phyloP scores from a whole-genome alignment of 306 rosid genomes.

The Pterocarpus macrocarpus region DNA sequence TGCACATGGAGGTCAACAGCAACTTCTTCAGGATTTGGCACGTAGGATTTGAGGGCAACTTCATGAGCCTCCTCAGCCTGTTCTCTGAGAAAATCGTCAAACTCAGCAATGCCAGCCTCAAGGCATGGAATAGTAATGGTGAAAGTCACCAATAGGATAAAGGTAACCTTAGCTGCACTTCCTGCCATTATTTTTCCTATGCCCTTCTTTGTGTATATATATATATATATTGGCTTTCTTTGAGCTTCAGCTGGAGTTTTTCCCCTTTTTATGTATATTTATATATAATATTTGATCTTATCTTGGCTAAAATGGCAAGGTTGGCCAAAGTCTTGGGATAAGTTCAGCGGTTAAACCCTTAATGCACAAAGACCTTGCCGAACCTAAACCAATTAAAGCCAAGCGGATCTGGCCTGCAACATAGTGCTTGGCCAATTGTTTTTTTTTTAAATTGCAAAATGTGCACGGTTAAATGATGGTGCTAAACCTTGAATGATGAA shows the following conservation, averaged over 20 bases:
- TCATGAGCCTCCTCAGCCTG: conserved; percentile 50
- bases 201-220: too few relatives aligned
- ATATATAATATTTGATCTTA: background rate
- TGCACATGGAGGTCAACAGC: conserved; percentile 47
- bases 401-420: conserved; percentile 24
- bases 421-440: background rate
- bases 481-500: conserved; percentile 1
- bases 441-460: too few relatives aligned
- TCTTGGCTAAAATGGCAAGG: conserved; percentile 2
- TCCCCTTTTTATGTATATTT: background rate
- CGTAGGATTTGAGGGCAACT: conserved; percentile 55
- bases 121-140: conserved; percentile 58
- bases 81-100: conserved; percentile 49
- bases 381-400: conserved; percentile 24
- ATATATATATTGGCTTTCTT: background rate
- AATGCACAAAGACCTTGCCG: conserved; percentile 46
- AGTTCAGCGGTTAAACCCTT: background rate
- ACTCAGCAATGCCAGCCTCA: conserved; percentile 51
- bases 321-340: conserved; percentile 47
- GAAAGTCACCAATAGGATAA: conserved; percentile 48
- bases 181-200: conserved; percentile 33
- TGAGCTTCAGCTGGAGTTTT: too few relatives aligned
- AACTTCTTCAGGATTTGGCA: conserved; percentile 58
- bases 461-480: conserved; percentile 47
- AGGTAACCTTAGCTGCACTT: conserved; percentile 25